phyloP scores from a whole-genome alignment of 441 rosid species.

The Euphorbia neoarborescens region DNA sequence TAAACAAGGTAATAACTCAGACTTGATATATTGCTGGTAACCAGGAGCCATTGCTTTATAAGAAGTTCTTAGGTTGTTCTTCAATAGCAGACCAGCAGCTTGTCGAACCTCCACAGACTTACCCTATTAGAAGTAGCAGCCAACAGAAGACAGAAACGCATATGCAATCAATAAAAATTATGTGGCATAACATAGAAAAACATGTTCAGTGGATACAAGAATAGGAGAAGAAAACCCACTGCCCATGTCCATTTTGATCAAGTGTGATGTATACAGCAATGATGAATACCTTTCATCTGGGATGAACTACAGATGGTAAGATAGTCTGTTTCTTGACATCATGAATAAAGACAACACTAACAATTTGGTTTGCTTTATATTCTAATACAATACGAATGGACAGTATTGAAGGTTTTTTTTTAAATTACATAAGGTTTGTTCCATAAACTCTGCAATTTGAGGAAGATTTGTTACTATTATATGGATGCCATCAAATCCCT shows the following conservation, averaged over 20 bases:
- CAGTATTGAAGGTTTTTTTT: background rate
- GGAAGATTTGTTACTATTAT: background rate
- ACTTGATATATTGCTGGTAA: constrained; percentile 68
- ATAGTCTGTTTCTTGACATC: background rate
- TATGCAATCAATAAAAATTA: background rate
- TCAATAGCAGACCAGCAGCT: constrained; percentile 93
- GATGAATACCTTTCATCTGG: background rate
- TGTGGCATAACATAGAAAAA: background rate
- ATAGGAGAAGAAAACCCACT: background rate
- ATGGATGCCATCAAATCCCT: background rate
- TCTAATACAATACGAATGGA: background rate
- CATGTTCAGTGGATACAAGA: constrained; percentile 5
- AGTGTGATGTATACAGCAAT: background rate
- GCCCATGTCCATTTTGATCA: constrained; percentile 1
- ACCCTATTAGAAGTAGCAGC: constrained; percentile 40
- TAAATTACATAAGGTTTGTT: background rate
- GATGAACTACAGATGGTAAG: background rate
- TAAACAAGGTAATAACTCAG: constrained; percentile 76
- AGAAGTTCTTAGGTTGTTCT: constrained; percentile 79
- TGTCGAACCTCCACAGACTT: constrained; percentile 87
- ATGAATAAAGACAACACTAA: background rate
- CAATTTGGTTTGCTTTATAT: background rate
- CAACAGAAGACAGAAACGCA: background rate
- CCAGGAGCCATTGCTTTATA: constrained; percentile 52
- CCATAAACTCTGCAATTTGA: background rate